Percentiles rank a stretch among this genome's conserved stretches.
Evolutionary conservation across 768 basidiomycete species (phyloP).

Genomic region (Psilocybe cubensis): DNA sequence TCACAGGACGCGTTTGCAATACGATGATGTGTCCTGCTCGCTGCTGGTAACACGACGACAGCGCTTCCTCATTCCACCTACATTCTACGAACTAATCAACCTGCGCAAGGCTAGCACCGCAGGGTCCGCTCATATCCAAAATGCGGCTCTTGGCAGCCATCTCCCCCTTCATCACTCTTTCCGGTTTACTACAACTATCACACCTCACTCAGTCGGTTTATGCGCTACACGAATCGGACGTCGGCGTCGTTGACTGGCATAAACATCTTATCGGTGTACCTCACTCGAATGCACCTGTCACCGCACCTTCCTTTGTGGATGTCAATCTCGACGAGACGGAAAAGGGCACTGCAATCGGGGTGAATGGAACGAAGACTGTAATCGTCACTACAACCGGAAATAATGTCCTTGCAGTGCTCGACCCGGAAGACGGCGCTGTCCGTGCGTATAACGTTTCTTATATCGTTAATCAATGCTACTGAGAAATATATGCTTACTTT

Average conservation of each 20-base stretch:
- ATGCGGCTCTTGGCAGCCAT: slow-evolving; percentile 31
- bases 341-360: slow-evolving; percentile 24
- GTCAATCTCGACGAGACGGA: too few relatives aligned
- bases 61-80: not conserved
- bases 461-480: not conserved
- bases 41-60: not conserved
- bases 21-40: not conserved
- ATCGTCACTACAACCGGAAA: slow-evolving; percentile 68
- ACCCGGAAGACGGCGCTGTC: slow-evolving; percentile 68
- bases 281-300: slow-evolving; percentile 47
- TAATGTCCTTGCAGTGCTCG: slow-evolving; percentile 80
- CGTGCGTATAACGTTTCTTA: slow-evolving; percentile 47
- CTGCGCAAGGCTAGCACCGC: not conserved
- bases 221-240: slow-evolving; percentile 74
- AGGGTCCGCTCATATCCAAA: slow-evolving; percentile 1
- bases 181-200: too few relatives aligned
- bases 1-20: too few relatives aligned
- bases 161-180: slow-evolving; percentile 12
- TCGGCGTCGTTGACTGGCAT: slow-evolving; percentile 89
- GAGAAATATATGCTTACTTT: not conserved
- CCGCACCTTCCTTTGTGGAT: slow-evolving; percentile 70
- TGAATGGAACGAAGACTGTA: slow-evolving; percentile 39
- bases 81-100: not conserved
- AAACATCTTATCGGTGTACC: slow-evolving; percentile 77
- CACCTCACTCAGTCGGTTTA: slow-evolving; percentile 22